phyloP scores from a whole-genome alignment of 2,329 filamentous ascomycete genomes.

The Aureobasidium sp. region DNA sequence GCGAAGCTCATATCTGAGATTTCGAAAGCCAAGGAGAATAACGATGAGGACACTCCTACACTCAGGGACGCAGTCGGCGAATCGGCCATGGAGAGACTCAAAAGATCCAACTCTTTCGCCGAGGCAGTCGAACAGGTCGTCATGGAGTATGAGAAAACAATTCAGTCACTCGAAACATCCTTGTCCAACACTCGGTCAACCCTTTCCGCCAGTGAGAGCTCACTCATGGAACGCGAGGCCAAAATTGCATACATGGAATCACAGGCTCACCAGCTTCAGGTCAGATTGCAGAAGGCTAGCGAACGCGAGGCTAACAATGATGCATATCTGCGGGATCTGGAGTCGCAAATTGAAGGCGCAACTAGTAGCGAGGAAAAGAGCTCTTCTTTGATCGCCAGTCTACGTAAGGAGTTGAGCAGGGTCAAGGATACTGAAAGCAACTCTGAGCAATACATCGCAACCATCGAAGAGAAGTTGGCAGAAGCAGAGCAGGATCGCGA shows the following conservation, averaged over 20 bases:
- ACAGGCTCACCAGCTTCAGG: constrained; percentile 80
- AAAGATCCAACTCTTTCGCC: constrained; percentile 92
- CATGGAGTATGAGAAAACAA: constrained; percentile 97
- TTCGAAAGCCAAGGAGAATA: constrained; percentile 68
- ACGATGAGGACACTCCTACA: constrained; percentile 49
- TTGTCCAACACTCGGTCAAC: constrained; percentile 81
- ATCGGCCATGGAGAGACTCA: constrained; percentile 76
- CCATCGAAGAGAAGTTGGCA: constrained; percentile 86
- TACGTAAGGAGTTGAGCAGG: constrained; percentile 84
- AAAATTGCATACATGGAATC: constrained; percentile 91
- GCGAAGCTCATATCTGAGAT: constrained; percentile 93
- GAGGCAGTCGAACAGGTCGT: constrained; percentile 95
- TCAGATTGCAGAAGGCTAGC: constrained; percentile 83
- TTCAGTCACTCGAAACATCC: constrained; percentile 85
- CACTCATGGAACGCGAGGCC: constrained; percentile 83
- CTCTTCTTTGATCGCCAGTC: constrained; percentile 71
- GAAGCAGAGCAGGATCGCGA: constrained; percentile 95
- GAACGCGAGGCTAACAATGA: constrained; percentile 90
- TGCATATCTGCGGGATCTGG: constrained; percentile 84
- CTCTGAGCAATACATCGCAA: constrained; percentile 95
- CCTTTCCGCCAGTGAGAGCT: constrained; percentile 77
- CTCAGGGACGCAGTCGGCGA: constrained; percentile 62
- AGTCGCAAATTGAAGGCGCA: constrained; percentile 82
- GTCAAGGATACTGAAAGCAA: constrained; percentile 83
- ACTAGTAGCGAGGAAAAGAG: constrained; percentile 91